Base-by-base conservation (phyloP, 2,329 filamentous ascomycete species). In the Xylariaceae sp. region DNA sequence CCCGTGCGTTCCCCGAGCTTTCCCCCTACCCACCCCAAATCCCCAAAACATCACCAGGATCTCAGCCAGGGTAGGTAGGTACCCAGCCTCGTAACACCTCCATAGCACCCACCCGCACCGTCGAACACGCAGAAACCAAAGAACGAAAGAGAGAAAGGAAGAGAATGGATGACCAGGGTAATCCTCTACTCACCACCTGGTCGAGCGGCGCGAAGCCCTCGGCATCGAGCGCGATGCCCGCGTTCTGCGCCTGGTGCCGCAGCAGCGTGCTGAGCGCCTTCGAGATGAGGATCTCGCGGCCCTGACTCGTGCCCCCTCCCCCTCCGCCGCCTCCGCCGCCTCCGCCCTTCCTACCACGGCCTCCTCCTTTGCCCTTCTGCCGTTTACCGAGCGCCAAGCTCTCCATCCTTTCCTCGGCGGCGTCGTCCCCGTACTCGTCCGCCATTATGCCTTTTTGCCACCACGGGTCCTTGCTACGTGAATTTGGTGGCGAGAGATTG, bases 121-220 rank as follows among this genome's bases (percentile, higher is more conserved):
- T 9, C 23, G 9, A 9, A 26, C 23, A 44, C 54, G 43, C 52
- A 40, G 12, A 7, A n/a, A 20, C 1, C n/a, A n/a, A n/a, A n/a
- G n/a, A 21, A 1, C 14, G 10, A 43, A 44, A 50, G 26, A 26
- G 20, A 45, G 19, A 18, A 40, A n/a, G n/a, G 20, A 43, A 16
- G 40, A 20, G 37, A 49, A 44, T 20, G 29, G 40, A 53, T 41
- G 41, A 20, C 48, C 44, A 56, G 40, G 37, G n/a, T n/a, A n/a
- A n/a, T n/a, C n/a, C n/a, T n/a, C n/a, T n/a, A 80, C 83, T 79
- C 68, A 86, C 83, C 69, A 88, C 85, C 54, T 75, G 72, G 61
- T 85, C 80, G 54, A 88, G 70, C 44, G 77, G 74, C 42, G 84
- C 85, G 68, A 77, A 88, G 0, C 86, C 86, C 66, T 85, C 83